Evolutionary conservation across 345 rosid species (phyloP).

Genomic region (Populus euphratica): DNA sequence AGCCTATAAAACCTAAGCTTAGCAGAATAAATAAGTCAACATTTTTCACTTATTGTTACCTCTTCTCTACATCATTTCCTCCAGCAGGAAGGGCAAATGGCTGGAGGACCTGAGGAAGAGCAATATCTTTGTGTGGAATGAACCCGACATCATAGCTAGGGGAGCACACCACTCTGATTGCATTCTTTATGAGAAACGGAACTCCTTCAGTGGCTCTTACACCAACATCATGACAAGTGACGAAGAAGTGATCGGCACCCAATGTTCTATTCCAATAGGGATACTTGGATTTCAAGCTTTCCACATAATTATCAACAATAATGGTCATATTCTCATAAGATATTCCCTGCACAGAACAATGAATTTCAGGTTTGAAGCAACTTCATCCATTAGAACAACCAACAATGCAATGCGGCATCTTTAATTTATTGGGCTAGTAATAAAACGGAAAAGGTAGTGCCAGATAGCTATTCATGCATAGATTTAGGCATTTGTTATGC

Average conservation of each 20-base stretch:
- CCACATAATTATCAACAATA: constrained; percentile 73
- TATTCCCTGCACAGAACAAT: constrained; percentile 56
- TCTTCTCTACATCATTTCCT: constrained; percentile 77
- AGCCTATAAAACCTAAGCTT: neutral
- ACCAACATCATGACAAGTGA: constrained; percentile 96
- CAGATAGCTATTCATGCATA: neutral
- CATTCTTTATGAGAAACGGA: constrained; percentile 74
- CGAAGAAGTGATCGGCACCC: constrained; percentile 97
- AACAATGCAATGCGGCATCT: neutral
- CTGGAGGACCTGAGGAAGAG: constrained; percentile 91
- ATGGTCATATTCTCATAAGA: constrained; percentile 91
- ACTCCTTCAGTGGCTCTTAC: constrained; percentile 93
- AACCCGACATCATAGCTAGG: constrained; percentile 95
- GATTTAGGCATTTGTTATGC: neutral
- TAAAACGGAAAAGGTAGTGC: neutral
- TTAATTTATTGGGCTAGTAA: neutral
- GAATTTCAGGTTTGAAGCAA: neutral
- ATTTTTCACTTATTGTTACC: constrained; percentile 37
- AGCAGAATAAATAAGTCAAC: neutral
- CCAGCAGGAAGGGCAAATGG: constrained; percentile 97
- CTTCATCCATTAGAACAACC: neutral
- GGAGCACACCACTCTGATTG: constrained; percentile 91
- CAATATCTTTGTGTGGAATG: constrained; percentile 97
- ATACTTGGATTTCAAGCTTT: constrained; percentile 63
- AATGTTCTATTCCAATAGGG: constrained; percentile 96